Percentiles rank a stretch among this genome's conserved stretches.
Evolutionary conservation across 352 stramenopile genomes (phyloP).

Genomic region (Phytophthora gonapodyides): DNA sequence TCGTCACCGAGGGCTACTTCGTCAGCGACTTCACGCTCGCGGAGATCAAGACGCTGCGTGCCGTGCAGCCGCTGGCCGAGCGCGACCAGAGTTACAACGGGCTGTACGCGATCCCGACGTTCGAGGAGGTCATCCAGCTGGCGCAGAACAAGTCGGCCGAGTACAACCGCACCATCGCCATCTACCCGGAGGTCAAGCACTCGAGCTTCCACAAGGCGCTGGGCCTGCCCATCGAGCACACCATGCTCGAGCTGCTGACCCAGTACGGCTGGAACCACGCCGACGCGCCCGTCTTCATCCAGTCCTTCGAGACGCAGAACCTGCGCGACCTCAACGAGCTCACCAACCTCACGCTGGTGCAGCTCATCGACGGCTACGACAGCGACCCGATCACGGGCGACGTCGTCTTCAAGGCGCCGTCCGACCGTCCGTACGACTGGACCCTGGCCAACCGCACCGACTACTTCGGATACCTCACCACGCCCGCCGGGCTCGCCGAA

Average conservation of each 20-base stretch:
- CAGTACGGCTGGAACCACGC: conserved; percentile 70
- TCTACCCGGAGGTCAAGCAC: conserved; percentile 92
- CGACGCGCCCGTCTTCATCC: conserved; percentile 67
- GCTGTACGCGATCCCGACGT: conserved; percentile 88
- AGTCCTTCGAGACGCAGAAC: conserved; percentile 82
- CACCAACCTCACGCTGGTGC: conserved; percentile 77
- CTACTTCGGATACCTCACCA: conserved; percentile 60
- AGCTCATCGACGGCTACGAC: conserved; percentile 73
- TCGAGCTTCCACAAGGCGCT: conserved; percentile 74
- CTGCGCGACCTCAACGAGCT: conserved; percentile 65
- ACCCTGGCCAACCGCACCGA: conserved; percentile 54
- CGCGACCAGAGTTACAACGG: conserved; percentile 83
- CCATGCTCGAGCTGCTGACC: conserved; percentile 72
- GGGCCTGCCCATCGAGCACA: conserved; percentile 75
- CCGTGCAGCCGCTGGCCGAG: conserved; percentile 79
- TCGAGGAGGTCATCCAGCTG: conserved; percentile 89
- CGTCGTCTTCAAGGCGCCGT: conserved; percentile 49
- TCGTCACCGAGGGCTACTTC: conserved; percentile 76
- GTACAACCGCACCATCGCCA: conserved; percentile 65
- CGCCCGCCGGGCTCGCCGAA: conserved; percentile 58
- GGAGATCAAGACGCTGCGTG: conserved; percentile 88
- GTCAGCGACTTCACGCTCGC: conserved; percentile 91
- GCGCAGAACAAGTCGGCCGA: conserved; percentile 67
- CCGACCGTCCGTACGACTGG: conserved; percentile 70
- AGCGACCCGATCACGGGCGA: conserved; percentile 61